These are phyloP conservation scores for Hydnomerulius pinastri DNA, from an alignment of 768 basidiomycete species.

Conservation along the genomic window DNA sequence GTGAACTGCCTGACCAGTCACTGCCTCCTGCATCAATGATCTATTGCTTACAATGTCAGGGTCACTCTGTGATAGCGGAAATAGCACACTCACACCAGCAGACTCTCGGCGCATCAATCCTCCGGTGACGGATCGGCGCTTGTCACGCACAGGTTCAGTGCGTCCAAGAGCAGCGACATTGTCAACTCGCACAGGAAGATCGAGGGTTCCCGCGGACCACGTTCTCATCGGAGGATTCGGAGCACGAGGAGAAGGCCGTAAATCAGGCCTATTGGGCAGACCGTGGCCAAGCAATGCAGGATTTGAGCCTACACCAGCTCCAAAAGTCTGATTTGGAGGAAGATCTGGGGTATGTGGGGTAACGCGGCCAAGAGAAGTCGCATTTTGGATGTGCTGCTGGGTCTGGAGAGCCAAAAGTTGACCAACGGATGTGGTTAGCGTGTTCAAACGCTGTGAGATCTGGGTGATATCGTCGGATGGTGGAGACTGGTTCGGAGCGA, in stretches of 20 bases:
- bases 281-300: constrained; percentile 56
- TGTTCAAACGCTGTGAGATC: constrained; percentile 77
- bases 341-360: constrained; percentile 42
- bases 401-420: constrained; percentile 82
- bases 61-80: constrained; percentile 6
- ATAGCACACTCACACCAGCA: constrained; percentile 53
- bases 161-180: constrained; percentile 39
- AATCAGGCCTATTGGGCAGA: constrained; percentile 64
- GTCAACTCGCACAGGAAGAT: constrained; percentile 64
- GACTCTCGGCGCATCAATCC: constrained; percentile 75
- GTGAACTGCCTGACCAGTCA: constrained; percentile 50
- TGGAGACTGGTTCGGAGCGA: constrained; percentile 70
- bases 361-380: constrained; percentile 35
- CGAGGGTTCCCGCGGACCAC: constrained; percentile 82
- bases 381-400: constrained; percentile 60
- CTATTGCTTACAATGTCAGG: constrained; percentile 36
- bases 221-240: constrained; percentile 76
- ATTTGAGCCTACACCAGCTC: constrained; percentile 40
- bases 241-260: constrained; percentile 58
- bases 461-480: constrained; percentile 71
- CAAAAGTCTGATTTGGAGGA: constrained; percentile 43
- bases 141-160: constrained; percentile 52
- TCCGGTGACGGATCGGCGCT: constrained; percentile 71
- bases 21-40: constrained; percentile 57
- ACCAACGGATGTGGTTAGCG: constrained; percentile 81